These are phyloP conservation scores for Vitis hybrid DNA, from an alignment of 177 flowering plant genomes.

Conservation along the genomic window DNA sequence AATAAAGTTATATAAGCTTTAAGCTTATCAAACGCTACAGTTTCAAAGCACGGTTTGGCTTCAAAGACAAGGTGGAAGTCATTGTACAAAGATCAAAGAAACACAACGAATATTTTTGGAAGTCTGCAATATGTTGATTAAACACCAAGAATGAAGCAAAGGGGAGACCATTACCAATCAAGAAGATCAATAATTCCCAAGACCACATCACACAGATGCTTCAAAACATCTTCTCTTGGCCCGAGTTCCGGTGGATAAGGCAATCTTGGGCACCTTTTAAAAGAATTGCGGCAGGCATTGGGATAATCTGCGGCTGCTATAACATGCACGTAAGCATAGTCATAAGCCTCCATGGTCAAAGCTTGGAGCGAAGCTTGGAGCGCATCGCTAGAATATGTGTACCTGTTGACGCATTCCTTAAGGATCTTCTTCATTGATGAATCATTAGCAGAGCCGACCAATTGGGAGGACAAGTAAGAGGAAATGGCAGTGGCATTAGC, in stretches of 20 bases:
- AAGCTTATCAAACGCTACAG: too few relatives aligned
- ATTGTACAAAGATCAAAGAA: not conserved
- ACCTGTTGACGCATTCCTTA: slow-evolving; percentile 53
- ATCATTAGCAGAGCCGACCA: slow-evolving; percentile 17
- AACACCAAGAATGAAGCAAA: not conserved
- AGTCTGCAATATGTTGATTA: not conserved
- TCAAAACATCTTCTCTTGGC: slow-evolving; percentile 44
- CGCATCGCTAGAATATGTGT: slow-evolving; percentile 38
- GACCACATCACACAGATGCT: slow-evolving; percentile 55
- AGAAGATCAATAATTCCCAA: slow-evolving; percentile 50
- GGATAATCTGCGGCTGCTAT: slow-evolving; percentile 64
- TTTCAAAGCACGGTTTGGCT: not conserved
- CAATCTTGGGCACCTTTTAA: slow-evolving; percentile 38
- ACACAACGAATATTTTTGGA: not conserved
- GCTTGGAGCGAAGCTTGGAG: slow-evolving; percentile 39
- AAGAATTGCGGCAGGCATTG: slow-evolving; percentile 53
- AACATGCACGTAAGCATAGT: slow-evolving; percentile 53
- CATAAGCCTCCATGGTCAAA: slow-evolving; percentile 42
- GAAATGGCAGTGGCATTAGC: slow-evolving; percentile 56
- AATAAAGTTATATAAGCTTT: too few relatives aligned
- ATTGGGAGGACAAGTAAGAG: slow-evolving; percentile 41
- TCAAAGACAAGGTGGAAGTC: not conserved
- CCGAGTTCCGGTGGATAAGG: slow-evolving; percentile 51
- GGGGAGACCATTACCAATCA: slow-evolving; percentile 12
- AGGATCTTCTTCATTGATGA: slow-evolving; percentile 32